Conservation (phyloP, 2,329 filamentous ascomycete genomes). For the Neoscytalidium dimidiatum region DNA sequence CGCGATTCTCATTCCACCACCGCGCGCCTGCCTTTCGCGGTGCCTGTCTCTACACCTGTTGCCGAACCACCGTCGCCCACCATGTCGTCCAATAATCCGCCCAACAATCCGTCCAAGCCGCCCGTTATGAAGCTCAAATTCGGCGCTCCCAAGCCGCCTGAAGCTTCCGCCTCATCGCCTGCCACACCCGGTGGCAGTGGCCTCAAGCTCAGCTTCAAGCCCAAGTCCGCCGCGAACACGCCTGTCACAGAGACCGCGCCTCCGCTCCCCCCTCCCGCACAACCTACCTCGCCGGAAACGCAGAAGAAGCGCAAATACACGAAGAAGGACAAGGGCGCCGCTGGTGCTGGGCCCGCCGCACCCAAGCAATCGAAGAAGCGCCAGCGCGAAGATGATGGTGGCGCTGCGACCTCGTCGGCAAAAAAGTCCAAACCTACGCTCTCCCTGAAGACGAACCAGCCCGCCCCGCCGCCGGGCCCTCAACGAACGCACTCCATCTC, state of each 20-base stretch:
- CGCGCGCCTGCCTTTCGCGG: not conserved
- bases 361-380: slow-evolving; percentile 39
- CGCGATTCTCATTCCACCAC: not conserved
- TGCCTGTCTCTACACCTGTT: not conserved
- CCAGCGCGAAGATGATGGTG: slow-evolving; percentile 37
- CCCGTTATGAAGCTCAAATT: slow-evolving; percentile 34
- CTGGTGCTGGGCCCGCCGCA: slow-evolving; percentile 31
- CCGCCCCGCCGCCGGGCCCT: slow-evolving; percentile 1
- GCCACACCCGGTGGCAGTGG: slow-evolving; percentile 25
- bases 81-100: slow-evolving; percentile 10
- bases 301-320: slow-evolving; percentile 46
- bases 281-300: slow-evolving; percentile 25
- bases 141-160: not conserved
- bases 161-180: slow-evolving; percentile 6
- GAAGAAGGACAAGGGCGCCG: slow-evolving; percentile 38
- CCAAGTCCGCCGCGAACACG: slow-evolving; percentile 23
- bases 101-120: not conserved
- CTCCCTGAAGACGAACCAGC: slow-evolving; percentile 8
- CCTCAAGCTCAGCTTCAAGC: slow-evolving; percentile 45
- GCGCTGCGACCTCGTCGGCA: slow-evolving; percentile 27
- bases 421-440: slow-evolving; percentile 27
- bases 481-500: slow-evolving; percentile 16
- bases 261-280: slow-evolving; percentile 39
- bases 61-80: not conserved
- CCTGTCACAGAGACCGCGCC: slow-evolving; percentile 30